Conservation (phyloP, 164 flowering plant species). For the Cinnamomum micranthum region DNA sequence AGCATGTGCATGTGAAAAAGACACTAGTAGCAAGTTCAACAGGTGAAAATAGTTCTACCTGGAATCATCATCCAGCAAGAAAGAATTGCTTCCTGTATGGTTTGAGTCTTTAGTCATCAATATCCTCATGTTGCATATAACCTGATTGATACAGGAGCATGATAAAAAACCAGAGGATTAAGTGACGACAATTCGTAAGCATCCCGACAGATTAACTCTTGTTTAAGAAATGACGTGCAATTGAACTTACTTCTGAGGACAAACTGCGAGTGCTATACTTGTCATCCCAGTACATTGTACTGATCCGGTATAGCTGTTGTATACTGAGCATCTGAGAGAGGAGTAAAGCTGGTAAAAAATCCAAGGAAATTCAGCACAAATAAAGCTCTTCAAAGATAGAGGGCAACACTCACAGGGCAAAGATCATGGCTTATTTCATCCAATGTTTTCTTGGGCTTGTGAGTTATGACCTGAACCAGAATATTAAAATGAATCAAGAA, state of each 20-base stretch:
- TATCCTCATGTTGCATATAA: conserved; percentile 62
- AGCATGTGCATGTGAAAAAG: neutral
- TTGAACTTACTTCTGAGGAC: conserved; percentile 81
- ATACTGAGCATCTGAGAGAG: conserved; percentile 83
- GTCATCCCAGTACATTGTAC: conserved; percentile 99
- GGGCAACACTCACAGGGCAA: conserved; percentile 70
- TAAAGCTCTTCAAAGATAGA: neutral
- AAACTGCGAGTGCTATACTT: conserved; percentile 96
- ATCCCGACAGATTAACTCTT: conserved; percentile 17
- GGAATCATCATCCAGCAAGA: conserved; percentile 64
- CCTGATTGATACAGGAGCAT: conserved; percentile 21
- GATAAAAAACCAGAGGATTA: neutral
- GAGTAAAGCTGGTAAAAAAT: conserved; percentile 12
- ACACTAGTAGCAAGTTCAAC: neutral
- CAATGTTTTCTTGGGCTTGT: conserved; percentile 89
- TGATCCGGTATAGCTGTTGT: conserved; percentile 93
- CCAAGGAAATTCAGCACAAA: neutral
- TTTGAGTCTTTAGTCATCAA: conserved; percentile 72
- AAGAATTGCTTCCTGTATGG: conserved; percentile 62
- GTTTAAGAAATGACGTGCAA: conserved; percentile 31
- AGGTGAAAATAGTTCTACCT: conserved; percentile 30
- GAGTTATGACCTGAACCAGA: conserved; percentile 78
- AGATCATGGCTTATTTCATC: conserved; percentile 94
- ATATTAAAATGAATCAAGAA: neutral
- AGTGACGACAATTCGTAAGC: neutral